Evolutionary conservation across 768 basidiomycete species (phyloP), one percentile per base, ranked within the genome.

Genomic region (Strobilomyces echinocephalus): DNA sequence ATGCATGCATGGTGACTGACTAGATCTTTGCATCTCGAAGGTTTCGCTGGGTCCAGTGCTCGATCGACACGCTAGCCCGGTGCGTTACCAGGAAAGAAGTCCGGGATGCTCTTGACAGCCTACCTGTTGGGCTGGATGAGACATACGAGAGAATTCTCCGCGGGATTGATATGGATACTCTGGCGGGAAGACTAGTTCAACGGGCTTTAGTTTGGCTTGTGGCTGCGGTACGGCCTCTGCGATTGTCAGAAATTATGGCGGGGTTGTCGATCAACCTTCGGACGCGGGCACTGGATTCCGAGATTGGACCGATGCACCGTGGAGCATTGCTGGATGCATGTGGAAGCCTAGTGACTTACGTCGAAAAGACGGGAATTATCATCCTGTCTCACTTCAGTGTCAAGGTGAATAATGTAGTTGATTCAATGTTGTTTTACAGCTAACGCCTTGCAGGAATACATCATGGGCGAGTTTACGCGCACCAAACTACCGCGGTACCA

Each of bases 121-220:
- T 53, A 7, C 52, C 52, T 3, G 33, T 18, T 12, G 52, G 52
- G 5, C 52, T 53, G 5, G 31, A 53, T 20, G 52, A 47, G 21
- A 53, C 52, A 2, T 53, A 53, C 11, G 52, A 53, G n/a, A 40
- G 52, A 41, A 53, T 47, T 7, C 52, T 53, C 8, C n/a, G n/a
- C 2, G 46, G 45, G 1, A 53, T 53, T 11, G 24, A 53, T 14
- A 41, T 12, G 26, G 18, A 35, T 8, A 42, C n/a, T 16, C n/a
- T 1, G 30, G 46, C 2, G 12, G 52, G 52, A 35, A 26, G 28
- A 20, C 11, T 53, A 6, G 40, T 46, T 4, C 40, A 12, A 16
- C 46, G 40, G 6, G 52, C 47, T 12, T 30, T 53, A 8, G 11
- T 35, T 21, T 53, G 47, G 52, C 52, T 53, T 3, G 47, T 53